Evolutionary conservation across 1,284 basidiomycete species (phyloP).

Genomic region (Tylopilus sp.): DNA sequence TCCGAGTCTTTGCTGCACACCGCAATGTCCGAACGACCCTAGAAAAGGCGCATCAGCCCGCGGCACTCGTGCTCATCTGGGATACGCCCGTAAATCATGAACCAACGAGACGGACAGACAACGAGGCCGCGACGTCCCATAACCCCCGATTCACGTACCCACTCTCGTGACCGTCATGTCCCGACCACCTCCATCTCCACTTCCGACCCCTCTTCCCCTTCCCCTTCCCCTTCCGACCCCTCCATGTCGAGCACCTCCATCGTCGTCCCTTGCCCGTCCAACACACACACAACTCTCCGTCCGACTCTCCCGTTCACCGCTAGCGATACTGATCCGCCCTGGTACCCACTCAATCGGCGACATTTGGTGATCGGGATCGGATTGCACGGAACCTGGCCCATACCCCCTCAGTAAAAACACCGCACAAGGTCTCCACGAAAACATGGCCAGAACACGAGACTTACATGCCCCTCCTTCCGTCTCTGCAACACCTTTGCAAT

Average conservation of each 20-base stretch:
- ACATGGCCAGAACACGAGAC: constrained; percentile 35
- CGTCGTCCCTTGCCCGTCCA: constrained; percentile 56
- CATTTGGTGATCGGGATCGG: constrained; percentile 54
- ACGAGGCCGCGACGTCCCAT: constrained; percentile 26
- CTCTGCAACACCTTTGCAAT: constrained; percentile 51
- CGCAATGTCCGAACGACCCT: constrained; percentile 30
- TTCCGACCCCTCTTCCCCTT: constrained; percentile 29
- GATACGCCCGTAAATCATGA: constrained; percentile 25
- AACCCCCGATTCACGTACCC: constrained; percentile 21
- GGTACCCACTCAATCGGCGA: constrained; percentile 51
- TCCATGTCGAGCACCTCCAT: constrained; percentile 78
- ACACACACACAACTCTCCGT: constrained; percentile 68
- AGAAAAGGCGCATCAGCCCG: constrained; percentile 20
- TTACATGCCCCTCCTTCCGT: constrained; percentile 53
- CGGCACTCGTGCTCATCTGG: constrained; percentile 12
- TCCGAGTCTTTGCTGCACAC: too few relatives aligned
- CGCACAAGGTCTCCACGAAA: constrained; percentile 32
- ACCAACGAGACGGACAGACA: constrained; percentile 16
- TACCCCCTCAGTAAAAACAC: constrained; percentile 35
- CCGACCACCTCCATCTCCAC: constrained; percentile 35
- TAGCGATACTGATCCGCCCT: constrained; percentile 50
- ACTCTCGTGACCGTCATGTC: constrained; percentile 24
- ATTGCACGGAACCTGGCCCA: constrained; percentile 45
- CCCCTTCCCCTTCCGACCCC: constrained; percentile 49
- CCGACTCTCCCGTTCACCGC: constrained; percentile 71